A percentile compares a stretch with the other conserved stretches of the same genome.
phyloP scores from a whole-genome alignment of 139 green algal genomes.

The Ulvella scutata region DNA sequence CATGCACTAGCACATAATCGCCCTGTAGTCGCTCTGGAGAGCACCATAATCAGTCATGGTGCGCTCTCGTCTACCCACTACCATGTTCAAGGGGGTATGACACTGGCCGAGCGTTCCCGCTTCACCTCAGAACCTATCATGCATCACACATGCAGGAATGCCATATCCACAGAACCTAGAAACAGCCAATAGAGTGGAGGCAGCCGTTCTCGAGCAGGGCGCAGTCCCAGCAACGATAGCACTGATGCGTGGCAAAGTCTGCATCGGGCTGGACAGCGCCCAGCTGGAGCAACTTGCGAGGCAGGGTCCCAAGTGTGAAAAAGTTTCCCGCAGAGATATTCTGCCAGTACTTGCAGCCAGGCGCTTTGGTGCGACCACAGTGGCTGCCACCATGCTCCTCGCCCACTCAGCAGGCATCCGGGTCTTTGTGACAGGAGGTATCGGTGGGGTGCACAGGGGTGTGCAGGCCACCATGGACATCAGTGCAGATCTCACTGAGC shows the following conservation, averaged over 20 bases:
- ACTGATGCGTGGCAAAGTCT: constrained; percentile 54
- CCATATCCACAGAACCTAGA: constrained; percentile 84
- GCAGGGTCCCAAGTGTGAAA: constrained; percentile 15
- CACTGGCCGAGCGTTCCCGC: too few relatives aligned
- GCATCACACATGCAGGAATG: constrained; percentile 52
- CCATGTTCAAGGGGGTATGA: neutral
- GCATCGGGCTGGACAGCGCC: constrained; percentile 35
- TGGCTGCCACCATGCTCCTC: constrained; percentile 81
- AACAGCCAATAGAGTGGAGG: constrained; percentile 77
- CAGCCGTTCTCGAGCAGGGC: constrained; percentile 44
- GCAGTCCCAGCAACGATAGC: constrained; percentile 88
- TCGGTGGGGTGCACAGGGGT: constrained; percentile 53
- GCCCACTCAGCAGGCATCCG: constrained; percentile 61
- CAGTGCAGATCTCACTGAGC: constrained; percentile 73
- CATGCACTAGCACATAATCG: constrained; percentile 30
- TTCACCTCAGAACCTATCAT: neutral
- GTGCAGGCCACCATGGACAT: constrained; percentile 77
- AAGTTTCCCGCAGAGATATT: constrained; percentile 75
- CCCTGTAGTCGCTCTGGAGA: constrained; percentile 88
- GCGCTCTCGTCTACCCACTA: neutral
- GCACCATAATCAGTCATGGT: constrained; percentile 89
- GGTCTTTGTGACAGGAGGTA: constrained; percentile 50
- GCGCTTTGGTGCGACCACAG: constrained; percentile 80
- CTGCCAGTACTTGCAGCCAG: constrained; percentile 36
- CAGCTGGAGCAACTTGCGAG: constrained; percentile 23